Base-by-base conservation (phyloP, 495 filamentous ascomycete genomes). In the Cryomyces antarcticus region DNA sequence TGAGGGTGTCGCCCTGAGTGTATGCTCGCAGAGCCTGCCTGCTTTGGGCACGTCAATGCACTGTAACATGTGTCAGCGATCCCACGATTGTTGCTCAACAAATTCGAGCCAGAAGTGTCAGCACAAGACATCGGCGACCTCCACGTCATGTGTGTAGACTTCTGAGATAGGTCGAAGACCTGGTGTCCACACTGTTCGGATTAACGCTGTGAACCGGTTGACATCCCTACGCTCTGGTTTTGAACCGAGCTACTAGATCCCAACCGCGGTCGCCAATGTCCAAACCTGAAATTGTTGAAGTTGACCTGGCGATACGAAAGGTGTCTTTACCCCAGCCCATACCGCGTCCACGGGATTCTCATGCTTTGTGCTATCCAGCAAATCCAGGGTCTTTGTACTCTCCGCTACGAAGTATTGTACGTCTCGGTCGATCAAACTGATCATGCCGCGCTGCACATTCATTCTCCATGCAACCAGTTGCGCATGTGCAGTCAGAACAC, bases 391-490 rank as follows among this genome's bases (percentile, higher is more conserved):
- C 43, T 64, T 66, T 4, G 67, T 65, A 27, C 63, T 57, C 48
- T 77, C 70, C 4, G 72, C 72, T 30, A 75, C 54, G 33, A 73
- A 69, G 39, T 69, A 73, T 51, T 75, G 62, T 11, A 43, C 58
- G 9, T 60, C 46, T 28, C 44, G 51, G 38, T 60, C 61, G 34
- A 66, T 57, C 31, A 67, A 39, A 44, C 59, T 62, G 41, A 54
- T 45, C 41, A 54, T 43, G 43, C 46, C 42, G 24, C 52, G 38
- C 44, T 49, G 42, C 6, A 39, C 49, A 35, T 54, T 44, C n/a
- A 54, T 43, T 7, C 52, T 42, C 38, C 27, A 41, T 27, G 52
- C 49, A 1, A 41, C 46, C 10, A 54, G 52, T 43, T 54, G 52
- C 5, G 42, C 41, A 31, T 43, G 38, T 6, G 52, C 52, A 7